Evolutionary conservation across 257 asterid genomes (phyloP).

Genomic region (Schizonepeta tenuifolia): DNA sequence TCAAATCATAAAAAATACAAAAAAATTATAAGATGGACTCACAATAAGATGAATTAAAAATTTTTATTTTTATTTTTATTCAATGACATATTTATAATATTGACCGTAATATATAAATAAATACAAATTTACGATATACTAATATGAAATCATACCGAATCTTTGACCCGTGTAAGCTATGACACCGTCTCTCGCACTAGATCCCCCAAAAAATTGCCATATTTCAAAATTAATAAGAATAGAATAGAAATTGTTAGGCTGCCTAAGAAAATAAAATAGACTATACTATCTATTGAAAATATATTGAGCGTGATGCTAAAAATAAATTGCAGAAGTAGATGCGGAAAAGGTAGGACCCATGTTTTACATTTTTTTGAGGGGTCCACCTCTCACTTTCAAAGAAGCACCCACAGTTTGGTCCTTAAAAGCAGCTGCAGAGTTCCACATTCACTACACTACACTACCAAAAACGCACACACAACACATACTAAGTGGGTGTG

Average conservation of each 20-base stretch:
- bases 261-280: not conserved
- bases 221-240: not conserved
- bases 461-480: not conserved
- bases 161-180: too few species aligned
- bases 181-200: too few species aligned
- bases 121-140: too few species aligned
- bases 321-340: not conserved
- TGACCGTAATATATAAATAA: too few species aligned
- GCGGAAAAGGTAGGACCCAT: conserved; percentile 34
- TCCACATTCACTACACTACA: conserved; percentile 21
- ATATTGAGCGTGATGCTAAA: conserved; percentile 3
- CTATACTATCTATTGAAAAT: not conserved
- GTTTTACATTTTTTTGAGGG: conserved; percentile 19
- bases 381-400: conserved; percentile 37
- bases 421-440: conserved; percentile 60
- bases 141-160: too few species aligned
- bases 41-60: too few species aligned
- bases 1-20: too few species aligned
- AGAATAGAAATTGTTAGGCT: not conserved
- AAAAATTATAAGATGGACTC: too few species aligned
- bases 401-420: conserved; percentile 36
- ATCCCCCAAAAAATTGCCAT: not conserved
- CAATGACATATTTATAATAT: too few species aligned
- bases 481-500: not conserved
- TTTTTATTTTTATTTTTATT: too few species aligned